Conservation (phyloP, 108 stramenopile genomes). For the Cyclotella kingstonii region DNA sequence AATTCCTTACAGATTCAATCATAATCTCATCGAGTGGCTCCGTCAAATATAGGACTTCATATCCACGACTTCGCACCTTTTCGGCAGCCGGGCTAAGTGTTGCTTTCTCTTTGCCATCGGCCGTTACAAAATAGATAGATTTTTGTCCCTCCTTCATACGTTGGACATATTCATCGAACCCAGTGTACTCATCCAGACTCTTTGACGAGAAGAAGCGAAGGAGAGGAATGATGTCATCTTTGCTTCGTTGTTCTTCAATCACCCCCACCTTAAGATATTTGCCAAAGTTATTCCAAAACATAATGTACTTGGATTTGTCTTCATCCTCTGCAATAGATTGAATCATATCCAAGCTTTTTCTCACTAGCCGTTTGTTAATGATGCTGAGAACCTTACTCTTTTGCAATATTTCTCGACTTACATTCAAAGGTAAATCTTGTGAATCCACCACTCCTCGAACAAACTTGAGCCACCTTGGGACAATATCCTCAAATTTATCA, state of each 20-base stretch:
- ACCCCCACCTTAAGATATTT: constrained; percentile 96
- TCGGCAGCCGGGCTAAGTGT: constrained; percentile 91
- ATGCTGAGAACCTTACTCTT: constrained; percentile 94
- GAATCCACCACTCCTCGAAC: constrained; percentile 94
- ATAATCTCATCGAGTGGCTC: constrained; percentile 98
- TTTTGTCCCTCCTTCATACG: constrained; percentile 93
- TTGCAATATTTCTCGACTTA: constrained; percentile 97
- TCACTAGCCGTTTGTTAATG: constrained; percentile 96
- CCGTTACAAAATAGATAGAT: constrained; percentile 94
- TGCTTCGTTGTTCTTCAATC: constrained; percentile 89
- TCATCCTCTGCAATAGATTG: constrained; percentile 79
- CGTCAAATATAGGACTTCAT: constrained; percentile 90
- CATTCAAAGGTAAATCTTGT: constrained; percentile 95
- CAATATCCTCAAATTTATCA: constrained; percentile 96
- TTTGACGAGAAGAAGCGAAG: constrained; percentile 86
- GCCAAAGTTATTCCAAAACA: constrained; percentile 96
- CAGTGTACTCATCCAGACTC: constrained; percentile 78
- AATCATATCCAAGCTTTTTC: constrained; percentile 96
- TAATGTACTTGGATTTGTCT: constrained; percentile 66
- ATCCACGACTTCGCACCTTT: constrained; percentile 82
- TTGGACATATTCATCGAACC: constrained; percentile 85
- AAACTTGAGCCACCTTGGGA: constrained; percentile 97
- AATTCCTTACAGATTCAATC: constrained; percentile 83
- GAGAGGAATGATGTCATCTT: constrained; percentile 83
- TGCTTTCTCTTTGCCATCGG: constrained; percentile 82